These are phyloP conservation scores for Boletus huronensis DNA, from an alignment of 768 basidiomycete genomes.

Conservation along the genomic window DNA sequence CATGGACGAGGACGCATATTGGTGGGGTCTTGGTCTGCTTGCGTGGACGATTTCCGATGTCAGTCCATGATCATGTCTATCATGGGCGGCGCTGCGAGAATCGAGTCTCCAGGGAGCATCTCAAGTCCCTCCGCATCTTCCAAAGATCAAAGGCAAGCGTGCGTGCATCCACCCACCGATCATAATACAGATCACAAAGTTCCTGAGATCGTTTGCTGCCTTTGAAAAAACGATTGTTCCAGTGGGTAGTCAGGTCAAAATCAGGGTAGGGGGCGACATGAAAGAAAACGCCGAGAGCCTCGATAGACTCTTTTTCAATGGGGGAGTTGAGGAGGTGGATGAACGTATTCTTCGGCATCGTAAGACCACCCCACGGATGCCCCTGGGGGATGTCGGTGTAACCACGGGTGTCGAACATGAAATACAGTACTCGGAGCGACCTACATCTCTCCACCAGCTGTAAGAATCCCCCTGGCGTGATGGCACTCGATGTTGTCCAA, in stretches of 20 bases:
- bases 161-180: slow-evolving; percentile 1
- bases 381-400: slow-evolving; percentile 8
- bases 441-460: slow-evolving; percentile 12
- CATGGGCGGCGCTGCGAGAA: not conserved
- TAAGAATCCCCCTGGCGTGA: slow-evolving; percentile 12
- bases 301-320: slow-evolving; percentile 1
- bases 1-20: not conserved
- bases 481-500: slow-evolving; percentile 2
- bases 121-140: slow-evolving; percentile 1
- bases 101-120: not conserved
- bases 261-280: slow-evolving; percentile 3
- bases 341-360: not conserved
- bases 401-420: slow-evolving; percentile 6
- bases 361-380: slow-evolving; percentile 9
- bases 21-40: not conserved
- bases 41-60: too few species aligned
- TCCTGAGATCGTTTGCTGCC: not conserved
- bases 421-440: slow-evolving; percentile 2
- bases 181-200: not conserved
- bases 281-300: slow-evolving; percentile 14
- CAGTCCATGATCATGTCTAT: not conserved
- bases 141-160: not conserved
- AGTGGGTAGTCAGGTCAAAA: slow-evolving; percentile 1
- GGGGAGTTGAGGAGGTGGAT: slow-evolving; percentile 2
- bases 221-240: not conserved